phyloP scores from a whole-genome alignment of 345 rosid species.

The Ailanthus altissimus region DNA sequence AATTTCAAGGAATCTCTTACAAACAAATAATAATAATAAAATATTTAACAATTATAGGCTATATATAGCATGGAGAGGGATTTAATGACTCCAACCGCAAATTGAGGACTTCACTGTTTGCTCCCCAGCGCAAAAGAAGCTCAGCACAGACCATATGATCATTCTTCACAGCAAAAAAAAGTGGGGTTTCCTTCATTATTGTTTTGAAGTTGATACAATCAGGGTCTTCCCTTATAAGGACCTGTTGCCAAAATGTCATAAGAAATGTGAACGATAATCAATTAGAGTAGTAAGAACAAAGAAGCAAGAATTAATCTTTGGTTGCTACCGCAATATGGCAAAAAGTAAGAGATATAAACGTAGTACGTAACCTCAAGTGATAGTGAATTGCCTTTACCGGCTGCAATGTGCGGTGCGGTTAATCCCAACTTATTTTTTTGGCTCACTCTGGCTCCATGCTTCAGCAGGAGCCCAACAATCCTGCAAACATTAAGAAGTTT shows the following conservation, averaged over 20 bases:
- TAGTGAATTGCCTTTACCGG: conserved; percentile 68
- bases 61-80: conserved; percentile 5
- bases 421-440: conserved; percentile 70
- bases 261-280: too few species aligned
- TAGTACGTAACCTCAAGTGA: conserved; percentile 55
- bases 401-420: conserved; percentile 73
- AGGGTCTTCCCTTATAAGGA: conserved; percentile 52
- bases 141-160: conserved; percentile 67
- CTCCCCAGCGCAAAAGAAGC: conserved; percentile 67
- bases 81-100: conserved; percentile 56
- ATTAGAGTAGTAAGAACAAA: too few species aligned
- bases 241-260: conserved; percentile 39
- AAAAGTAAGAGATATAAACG: background rate
- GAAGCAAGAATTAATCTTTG: background rate
- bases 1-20: background rate
- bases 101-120: conserved; percentile 69
- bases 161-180: conserved; percentile 80
- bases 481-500: conserved; percentile 35
- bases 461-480: conserved; percentile 58
- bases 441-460: conserved; percentile 57
- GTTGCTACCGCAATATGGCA: background rate
- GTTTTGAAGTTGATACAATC: conserved; percentile 53
- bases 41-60: background rate
- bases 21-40: conserved; percentile 1
- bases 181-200: conserved; percentile 74